These are phyloP conservation scores for Sonneratia caseolaris DNA, from an alignment of 345 rosid genomes.

Conservation along the genomic window DNA sequence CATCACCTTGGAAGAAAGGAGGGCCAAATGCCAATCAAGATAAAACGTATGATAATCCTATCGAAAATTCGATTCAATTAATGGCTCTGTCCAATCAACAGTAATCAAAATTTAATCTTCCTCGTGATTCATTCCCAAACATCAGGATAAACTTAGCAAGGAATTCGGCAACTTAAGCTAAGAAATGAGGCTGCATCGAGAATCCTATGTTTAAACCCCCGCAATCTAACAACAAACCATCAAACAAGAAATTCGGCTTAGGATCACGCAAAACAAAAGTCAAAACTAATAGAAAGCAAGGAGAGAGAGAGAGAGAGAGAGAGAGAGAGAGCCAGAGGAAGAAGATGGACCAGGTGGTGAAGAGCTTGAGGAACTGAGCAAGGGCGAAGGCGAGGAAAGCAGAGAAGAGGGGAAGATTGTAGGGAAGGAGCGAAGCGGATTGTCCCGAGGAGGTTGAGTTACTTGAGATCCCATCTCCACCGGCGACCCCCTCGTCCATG, in stretches of 20 bases:
- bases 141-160: not conserved
- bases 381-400: conserved; percentile 86
- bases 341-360: conserved; percentile 56
- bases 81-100: not conserved
- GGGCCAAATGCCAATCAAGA: no score
- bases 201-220: not conserved
- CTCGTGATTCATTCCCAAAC: not conserved
- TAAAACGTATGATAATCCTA: no score
- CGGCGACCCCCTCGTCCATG: conserved; percentile 63
- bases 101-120: not conserved
- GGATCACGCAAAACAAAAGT: not conserved
- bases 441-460: conserved; percentile 12
- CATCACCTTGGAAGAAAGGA: no score
- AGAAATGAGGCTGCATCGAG: not conserved
- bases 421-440: conserved; percentile 34
- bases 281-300: not conserved
- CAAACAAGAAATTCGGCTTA: not conserved
- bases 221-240: not conserved
- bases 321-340: conserved; percentile 2
- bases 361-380: conserved; percentile 94
- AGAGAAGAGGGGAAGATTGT: conserved; percentile 71
- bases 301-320: not conserved
- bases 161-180: not conserved
- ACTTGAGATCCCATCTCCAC: conserved; percentile 34
- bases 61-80: not conserved